These are phyloP conservation scores for Salvia hispanica DNA, from an alignment of 257 asterid species.

Conservation along the genomic window DNA sequence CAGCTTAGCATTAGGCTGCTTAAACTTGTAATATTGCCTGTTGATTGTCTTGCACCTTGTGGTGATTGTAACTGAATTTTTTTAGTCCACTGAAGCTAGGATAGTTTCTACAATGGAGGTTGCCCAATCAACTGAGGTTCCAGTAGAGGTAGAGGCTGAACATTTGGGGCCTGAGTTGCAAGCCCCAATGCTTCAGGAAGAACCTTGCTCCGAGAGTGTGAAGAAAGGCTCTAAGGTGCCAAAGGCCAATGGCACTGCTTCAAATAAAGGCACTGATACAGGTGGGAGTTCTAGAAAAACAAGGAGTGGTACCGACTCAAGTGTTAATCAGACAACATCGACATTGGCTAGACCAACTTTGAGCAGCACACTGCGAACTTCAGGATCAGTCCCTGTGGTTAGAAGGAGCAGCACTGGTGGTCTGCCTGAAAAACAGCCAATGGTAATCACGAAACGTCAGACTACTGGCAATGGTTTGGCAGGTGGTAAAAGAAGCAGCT, in stretches of 20 bases:
- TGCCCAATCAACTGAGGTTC: constrained; percentile 42
- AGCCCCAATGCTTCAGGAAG: constrained; percentile 34
- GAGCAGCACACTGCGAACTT: constrained; percentile 64
- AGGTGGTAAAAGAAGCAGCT: constrained; percentile 47
- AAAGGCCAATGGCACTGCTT: constrained; percentile 40
- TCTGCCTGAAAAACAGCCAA: constrained; percentile 69
- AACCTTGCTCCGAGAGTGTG: constrained; percentile 42
- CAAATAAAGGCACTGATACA: constrained; percentile 34
- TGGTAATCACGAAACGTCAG: constrained; percentile 46
- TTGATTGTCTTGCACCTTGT: constrained; percentile 13
- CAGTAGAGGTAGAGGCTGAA: constrained; percentile 34
- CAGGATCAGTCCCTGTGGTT: constrained; percentile 52
- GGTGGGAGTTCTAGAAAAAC: constrained; percentile 40
- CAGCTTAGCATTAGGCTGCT: constrained; percentile 15
- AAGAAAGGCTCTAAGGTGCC: constrained; percentile 44
- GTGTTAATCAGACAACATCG: constrained; percentile 46
- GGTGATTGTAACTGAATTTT: constrained; percentile 3
- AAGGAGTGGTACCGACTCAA: constrained; percentile 40
- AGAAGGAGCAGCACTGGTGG: constrained; percentile 90
- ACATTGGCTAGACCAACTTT: constrained; percentile 61
- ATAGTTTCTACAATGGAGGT: constrained; percentile 44
- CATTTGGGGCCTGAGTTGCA: constrained; percentile 29
- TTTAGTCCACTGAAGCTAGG: constrained; percentile 26
- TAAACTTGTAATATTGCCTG: constrained; percentile 11
- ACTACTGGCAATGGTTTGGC: constrained; percentile 37